These are phyloP conservation scores for Gaertneriomyces semiglobifer DNA, from an alignment of 192 early-diverging fungal genomes.

Conservation along the genomic window DNA sequence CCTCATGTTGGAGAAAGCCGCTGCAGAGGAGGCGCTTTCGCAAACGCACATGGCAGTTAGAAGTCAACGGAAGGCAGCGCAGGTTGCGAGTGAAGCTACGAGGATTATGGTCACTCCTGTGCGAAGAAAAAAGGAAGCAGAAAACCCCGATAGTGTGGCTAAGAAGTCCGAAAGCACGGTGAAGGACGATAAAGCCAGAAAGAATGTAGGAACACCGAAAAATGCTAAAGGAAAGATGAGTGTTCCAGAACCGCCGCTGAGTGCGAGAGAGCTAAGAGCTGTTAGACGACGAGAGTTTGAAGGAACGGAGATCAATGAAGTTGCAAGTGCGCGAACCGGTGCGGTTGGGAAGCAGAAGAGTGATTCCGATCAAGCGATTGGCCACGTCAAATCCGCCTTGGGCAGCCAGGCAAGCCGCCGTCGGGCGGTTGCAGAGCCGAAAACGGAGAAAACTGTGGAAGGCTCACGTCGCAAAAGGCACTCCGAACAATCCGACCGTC, in stretches of 20 bases:
- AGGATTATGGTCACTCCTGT: neutral
- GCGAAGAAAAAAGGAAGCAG: constrained; percentile 4
- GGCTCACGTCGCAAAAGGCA: too few relatives aligned
- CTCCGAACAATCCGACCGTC: too few relatives aligned
- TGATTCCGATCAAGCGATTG: too few relatives aligned
- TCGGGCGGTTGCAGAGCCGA: too few relatives aligned
- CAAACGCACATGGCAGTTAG: neutral
- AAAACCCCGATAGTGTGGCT: neutral
- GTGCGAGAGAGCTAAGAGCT: neutral
- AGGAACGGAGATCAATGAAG: too few relatives aligned
- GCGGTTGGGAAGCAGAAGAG: too few relatives aligned
- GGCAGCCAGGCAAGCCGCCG: too few relatives aligned
- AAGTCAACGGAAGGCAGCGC: constrained; percentile 15
- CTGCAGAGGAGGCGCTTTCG: neutral
- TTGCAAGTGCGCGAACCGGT: too few relatives aligned
- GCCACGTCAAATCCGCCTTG: too few relatives aligned
- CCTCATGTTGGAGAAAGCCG: neutral
- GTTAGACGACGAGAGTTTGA: neutral
- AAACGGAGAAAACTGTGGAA: too few relatives aligned
- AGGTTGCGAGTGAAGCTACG: constrained; percentile 19
- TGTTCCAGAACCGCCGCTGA: neutral
- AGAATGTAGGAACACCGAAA: neutral
- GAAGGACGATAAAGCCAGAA: neutral
- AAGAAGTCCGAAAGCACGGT: constrained; percentile 1
- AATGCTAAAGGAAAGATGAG: neutral